These are phyloP conservation scores for Geotrichum fermentans DNA, from an alignment of 1,139 yeast genomes.

Conservation along the genomic window DNA sequence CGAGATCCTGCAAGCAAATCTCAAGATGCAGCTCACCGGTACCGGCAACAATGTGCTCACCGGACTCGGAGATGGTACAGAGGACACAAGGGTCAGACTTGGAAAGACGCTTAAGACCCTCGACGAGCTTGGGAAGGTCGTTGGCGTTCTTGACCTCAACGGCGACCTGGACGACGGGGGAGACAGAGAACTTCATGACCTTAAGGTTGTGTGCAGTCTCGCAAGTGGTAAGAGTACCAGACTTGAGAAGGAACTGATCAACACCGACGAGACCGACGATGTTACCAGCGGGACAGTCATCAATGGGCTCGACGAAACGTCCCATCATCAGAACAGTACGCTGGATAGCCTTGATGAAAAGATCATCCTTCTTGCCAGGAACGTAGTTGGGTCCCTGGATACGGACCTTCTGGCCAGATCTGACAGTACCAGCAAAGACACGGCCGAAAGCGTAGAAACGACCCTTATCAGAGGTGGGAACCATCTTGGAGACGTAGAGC, in stretches of 20 bases:
- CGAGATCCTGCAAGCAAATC: constrained; percentile 93
- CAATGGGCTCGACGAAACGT: constrained; percentile 95
- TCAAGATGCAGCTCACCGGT: constrained; percentile 99
- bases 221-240: constrained; percentile 97
- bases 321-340: constrained; percentile 99
- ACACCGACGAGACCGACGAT: constrained; percentile 99
- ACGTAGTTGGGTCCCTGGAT: constrained; percentile 99
- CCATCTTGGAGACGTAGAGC: constrained; percentile 99
- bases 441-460: constrained; percentile 99
- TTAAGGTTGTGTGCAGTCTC: constrained; percentile 98
- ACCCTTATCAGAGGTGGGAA: constrained; percentile 99
- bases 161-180: constrained; percentile 99
- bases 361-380: constrained; percentile 97
- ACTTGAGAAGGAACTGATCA: constrained; percentile 98
- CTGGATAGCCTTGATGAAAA: constrained; percentile 95
- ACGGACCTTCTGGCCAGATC: constrained; percentile 98
- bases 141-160: constrained; percentile 99
- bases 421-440: constrained; percentile 99
- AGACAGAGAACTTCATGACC: constrained; percentile 99
- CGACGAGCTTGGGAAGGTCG: constrained; percentile 98
- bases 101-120: constrained; percentile 99
- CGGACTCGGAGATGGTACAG: constrained; percentile 81
- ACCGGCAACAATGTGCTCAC: constrained; percentile 99
- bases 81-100: constrained; percentile 99
- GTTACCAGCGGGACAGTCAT: constrained; percentile 99